Base-by-base conservation (phyloP, 805 yeast genomes). In the Ogataea thermomethanolica region DNA sequence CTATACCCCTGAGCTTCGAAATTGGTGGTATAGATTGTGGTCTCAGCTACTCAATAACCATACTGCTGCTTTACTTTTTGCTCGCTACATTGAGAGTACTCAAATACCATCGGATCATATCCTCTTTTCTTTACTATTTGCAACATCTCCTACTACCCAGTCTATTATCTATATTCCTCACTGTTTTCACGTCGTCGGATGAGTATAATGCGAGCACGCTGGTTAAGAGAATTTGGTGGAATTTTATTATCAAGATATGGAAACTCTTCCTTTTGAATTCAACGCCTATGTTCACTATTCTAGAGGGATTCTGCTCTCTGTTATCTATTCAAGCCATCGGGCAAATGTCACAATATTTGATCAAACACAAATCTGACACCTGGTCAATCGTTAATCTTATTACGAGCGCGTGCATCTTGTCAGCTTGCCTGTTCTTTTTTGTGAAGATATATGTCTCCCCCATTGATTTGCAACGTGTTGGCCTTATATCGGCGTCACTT, bases 1-100 rank as follows among this genome's bases (percentile, higher is more conserved):
- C 96, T 2, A 84, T 93, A 6, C 98, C 98, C 4, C 73, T 93
- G 46, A 84, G 97, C 17, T 93, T 93, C 63, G 96, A 91, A 56
- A 83, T 88, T 27, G 98, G 98, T 8, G 97, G 98, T 1, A 73
- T 81, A 13, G 73, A 78, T 41, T 91, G 98, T 63, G 99, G 99
- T 1, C 67, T 93, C 44, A 79, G 95, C 13, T 93, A 80, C 60
- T 79, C 91, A 0, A 73, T 80, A 24, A 81, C 95, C 6, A 71
- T 91, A 34, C 76, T 86, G 39, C 67, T 76, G 30, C 63, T 84
- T 38, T 90, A 89, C 62, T 81, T 86, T 45, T 58, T 76, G 5
- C 66, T 87, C 40, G 86, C 96, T 7, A 79, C 95, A 1, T 54
- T 88, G 23, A 71, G 95, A 43, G 69, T 88, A 23, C 50, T 79